phyloP scores from a whole-genome alignment of 192 early-diverging fungal genomes.

The Coemansia sp. region DNA sequence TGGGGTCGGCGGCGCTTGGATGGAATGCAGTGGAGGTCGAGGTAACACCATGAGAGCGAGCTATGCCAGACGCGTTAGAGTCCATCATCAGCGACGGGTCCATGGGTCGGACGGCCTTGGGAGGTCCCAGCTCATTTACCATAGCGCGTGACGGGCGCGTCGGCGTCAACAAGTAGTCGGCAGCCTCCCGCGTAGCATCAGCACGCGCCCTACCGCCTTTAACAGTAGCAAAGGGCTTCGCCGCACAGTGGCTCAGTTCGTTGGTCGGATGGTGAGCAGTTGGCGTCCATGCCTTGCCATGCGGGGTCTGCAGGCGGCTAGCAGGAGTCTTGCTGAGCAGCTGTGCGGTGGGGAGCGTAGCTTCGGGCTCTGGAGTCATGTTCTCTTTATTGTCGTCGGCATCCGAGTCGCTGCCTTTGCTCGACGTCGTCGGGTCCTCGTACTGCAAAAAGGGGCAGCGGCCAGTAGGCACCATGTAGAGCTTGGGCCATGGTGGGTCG shows the following conservation, averaged over 20 bases:
- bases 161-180: slow-evolving; percentile 26
- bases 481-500: slow-evolving; percentile 58
- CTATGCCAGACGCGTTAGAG: slow-evolving; percentile 55
- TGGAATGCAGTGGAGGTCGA: slow-evolving; percentile 54
- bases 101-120: background rate
- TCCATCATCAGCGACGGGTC: slow-evolving; percentile 33
- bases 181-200: slow-evolving; percentile 1
- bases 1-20: slow-evolving; percentile 30
- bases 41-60: slow-evolving; percentile 32
- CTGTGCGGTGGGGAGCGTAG: slow-evolving; percentile 32
- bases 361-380: slow-evolving; percentile 50
- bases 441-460: slow-evolving; percentile 60
- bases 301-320: slow-evolving; percentile 37
- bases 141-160: slow-evolving; percentile 33
- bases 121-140: background rate
- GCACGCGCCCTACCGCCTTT: slow-evolving; percentile 5
- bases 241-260: background rate
- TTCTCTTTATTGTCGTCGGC: slow-evolving; percentile 53
- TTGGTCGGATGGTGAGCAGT: slow-evolving; percentile 7
- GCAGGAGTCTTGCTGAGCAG: slow-evolving; percentile 50
- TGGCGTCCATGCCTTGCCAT: slow-evolving; percentile 30
- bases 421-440: slow-evolving; percentile 56
- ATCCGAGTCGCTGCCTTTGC: slow-evolving; percentile 55
- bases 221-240: slow-evolving; percentile 5
- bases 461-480: slow-evolving; percentile 58